Evolutionary conservation across 179 eudicot species (phyloP), one percentile per base, ranked within the genome.

Genomic region (Silene noctiflora): DNA sequence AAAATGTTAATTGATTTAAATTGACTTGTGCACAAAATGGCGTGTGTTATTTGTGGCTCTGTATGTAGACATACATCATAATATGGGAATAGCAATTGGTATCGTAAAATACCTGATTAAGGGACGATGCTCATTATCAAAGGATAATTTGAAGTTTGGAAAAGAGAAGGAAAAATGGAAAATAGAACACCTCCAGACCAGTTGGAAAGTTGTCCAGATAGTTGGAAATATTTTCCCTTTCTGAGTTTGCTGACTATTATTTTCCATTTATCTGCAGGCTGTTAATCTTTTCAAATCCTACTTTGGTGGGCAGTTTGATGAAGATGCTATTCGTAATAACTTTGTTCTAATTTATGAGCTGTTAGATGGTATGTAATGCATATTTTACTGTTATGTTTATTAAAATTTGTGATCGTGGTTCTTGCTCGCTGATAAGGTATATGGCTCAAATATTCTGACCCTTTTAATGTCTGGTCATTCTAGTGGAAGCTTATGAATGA

Each of bases 281-380:
- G 99, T 95, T 78, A 77, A 87, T 72, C 89, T 95, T 71, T 95
- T 95, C 88, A 95, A 95, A 83, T 93, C 99, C 20, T 95, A 95
- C 79, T 95, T 95, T 79, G 99, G 99, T 55, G 99, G 99, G 67
- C 91, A 92, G 75, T 95, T 95, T 83, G 99, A 95, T 70, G 99
- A 95, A 83, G 99, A 95, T 86, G 99, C 99, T 51, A 95, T 95
- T 51, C 93, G 97, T 48, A 95, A 95, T 83, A 95, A 95, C 77
- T 95, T 95, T 82, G 99, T 95, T 75, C 86, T 95, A 85, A 91
- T 95, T 31, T 95, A 95, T 75, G 99, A 95, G 81, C 90, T 95
- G 75, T 80, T 95, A 83, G 99, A 95, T 79, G 99, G 99, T 95
- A 93, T 75, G 93, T 78, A 33, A 71, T 78, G 59, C 29, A 62